phyloP scores from a whole-genome alignment of 345 rosid species.

The Geranium rotundifolium region DNA sequence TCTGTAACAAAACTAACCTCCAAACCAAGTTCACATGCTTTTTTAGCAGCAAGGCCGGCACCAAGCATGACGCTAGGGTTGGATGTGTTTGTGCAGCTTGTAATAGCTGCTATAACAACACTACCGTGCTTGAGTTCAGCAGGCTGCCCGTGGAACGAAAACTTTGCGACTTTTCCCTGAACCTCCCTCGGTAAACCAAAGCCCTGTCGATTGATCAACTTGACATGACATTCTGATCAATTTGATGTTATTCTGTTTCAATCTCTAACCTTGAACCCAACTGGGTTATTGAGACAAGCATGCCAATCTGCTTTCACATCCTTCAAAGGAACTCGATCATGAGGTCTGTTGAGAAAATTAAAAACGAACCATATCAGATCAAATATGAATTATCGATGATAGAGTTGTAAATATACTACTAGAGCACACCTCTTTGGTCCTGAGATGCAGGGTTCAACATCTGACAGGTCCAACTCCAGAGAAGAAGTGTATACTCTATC shows the following conservation, averaged over 20 bases:
- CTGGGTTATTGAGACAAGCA: conserved; percentile 56
- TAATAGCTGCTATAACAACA: conserved; percentile 74
- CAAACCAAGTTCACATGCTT: conserved; percentile 60
- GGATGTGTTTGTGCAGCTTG: conserved; percentile 76
- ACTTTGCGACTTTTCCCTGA: conserved; percentile 44
- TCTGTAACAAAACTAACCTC: conserved; percentile 28
- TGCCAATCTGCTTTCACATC: conserved; percentile 87
- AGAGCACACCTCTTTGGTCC: conserved; percentile 83
- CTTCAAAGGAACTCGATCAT: conserved; percentile 66
- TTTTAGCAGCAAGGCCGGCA: conserved; percentile 67
- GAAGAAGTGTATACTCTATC: conserved; percentile 66
- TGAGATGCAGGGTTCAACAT: conserved; percentile 75
- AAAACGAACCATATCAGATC: neutral
- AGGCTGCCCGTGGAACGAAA: conserved; percentile 49
- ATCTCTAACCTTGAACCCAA: conserved; percentile 65
- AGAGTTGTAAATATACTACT: neutral
- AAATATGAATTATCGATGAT: neutral
- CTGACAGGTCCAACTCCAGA: conserved; percentile 56
- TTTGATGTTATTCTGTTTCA: neutral
- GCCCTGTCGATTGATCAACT: conserved; percentile 26
- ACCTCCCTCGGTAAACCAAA: conserved; percentile 57
- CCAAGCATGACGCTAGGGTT: conserved; percentile 87
- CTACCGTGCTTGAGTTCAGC: conserved; percentile 64
- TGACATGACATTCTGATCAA: neutral
- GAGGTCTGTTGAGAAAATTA: conserved; percentile 41